Evolutionary conservation across 345 rosid genomes (phyloP), one percentile per base, ranked within the genome.

Genomic region (Salix dunnii): DNA sequence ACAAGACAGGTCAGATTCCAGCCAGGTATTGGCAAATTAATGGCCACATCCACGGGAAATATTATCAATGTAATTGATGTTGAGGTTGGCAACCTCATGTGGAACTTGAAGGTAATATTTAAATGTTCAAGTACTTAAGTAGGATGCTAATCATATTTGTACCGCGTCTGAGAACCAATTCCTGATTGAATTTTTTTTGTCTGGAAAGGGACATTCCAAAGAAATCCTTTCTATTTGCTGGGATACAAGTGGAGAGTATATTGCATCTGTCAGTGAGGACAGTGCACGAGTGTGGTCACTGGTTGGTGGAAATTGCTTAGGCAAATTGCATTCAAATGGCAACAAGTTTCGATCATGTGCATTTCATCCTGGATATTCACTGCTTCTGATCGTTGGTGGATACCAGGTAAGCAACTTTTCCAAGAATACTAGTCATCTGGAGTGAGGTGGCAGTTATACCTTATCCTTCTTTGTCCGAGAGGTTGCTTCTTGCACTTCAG

Each of bases 201-300:
- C 76, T 46, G 49, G 16, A 46, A 46, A 84, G 84, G 87, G 81
- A 21, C 85, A 84, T 71, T 40, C 27, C 25, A 76, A 79, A 70
- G 80, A 78, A 27, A 75, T 84, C 70, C 66, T 73, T 40, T 84
- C 77, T 33, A 65, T 79, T 53, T 81, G 81, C 73, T 81, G 87
- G 87, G 81, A 81, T 76, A 2, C 46, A 35, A 79, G 75, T 53
- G 83, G 84, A 20, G 62, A 78, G 31, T 71, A 76, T 61, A 72
- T 84, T 73, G 84, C 83, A 61, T 84, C 85, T 30, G 75, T 84
- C 8, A 79, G 84, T 55, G 79, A 76, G 77, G 83, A 84, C 35
- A 70, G 72, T 58, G 81, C 81, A 30, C 71, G 69, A 33, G 13
- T 79, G 21, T 84, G 85, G 83, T 84, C 87, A 28, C 63, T 73